phyloP scores from a whole-genome alignment of 2,329 filamentous ascomycete genomes.

The Aspergillus neotritici region DNA sequence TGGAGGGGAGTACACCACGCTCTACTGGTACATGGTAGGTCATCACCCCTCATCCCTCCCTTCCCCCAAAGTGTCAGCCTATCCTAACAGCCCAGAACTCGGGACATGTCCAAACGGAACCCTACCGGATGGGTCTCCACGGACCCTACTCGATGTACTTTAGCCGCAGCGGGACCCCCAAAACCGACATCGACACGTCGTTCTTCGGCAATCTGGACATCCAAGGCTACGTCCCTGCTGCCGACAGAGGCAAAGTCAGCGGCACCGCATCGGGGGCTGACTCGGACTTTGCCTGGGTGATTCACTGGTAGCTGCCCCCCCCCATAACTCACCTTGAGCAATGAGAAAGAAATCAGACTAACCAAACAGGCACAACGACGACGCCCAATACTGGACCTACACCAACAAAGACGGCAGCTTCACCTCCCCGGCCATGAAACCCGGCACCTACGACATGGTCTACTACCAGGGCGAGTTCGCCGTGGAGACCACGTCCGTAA shows the following conservation, averaged over 20 bases:
- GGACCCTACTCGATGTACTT: slow-evolving; percentile 61
- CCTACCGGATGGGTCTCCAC: slow-evolving; percentile 57
- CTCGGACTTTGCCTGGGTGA: slow-evolving; percentile 50
- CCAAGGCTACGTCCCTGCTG: slow-evolving; percentile 53
- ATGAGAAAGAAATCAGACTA: neutral
- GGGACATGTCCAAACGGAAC: slow-evolving; percentile 58
- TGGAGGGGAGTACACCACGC: slow-evolving; percentile 50
- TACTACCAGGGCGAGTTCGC: slow-evolving; percentile 57
- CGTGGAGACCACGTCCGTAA: slow-evolving; percentile 47
- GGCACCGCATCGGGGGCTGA: slow-evolving; percentile 57
- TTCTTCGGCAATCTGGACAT: slow-evolving; percentile 57
- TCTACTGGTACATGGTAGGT: slow-evolving; percentile 60
- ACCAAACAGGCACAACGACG: slow-evolving; percentile 45
- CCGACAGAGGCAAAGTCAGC: slow-evolving; percentile 53
- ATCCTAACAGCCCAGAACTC: slow-evolving; percentile 46
- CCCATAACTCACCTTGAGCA: neutral
- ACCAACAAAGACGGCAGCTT: slow-evolving; percentile 52
- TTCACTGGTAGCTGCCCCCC: slow-evolving; percentile 51
- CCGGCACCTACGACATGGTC: slow-evolving; percentile 63
- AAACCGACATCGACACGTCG: slow-evolving; percentile 47
- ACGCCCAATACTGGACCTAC: slow-evolving; percentile 61
- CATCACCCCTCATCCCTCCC: too few relatives aligned
- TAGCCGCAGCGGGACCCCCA: slow-evolving; percentile 53
- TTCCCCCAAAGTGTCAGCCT: too few relatives aligned
- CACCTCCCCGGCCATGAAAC: slow-evolving; percentile 61